Conservation (phyloP, 306 rosid genomes). For the Rosa chinensis region DNA sequence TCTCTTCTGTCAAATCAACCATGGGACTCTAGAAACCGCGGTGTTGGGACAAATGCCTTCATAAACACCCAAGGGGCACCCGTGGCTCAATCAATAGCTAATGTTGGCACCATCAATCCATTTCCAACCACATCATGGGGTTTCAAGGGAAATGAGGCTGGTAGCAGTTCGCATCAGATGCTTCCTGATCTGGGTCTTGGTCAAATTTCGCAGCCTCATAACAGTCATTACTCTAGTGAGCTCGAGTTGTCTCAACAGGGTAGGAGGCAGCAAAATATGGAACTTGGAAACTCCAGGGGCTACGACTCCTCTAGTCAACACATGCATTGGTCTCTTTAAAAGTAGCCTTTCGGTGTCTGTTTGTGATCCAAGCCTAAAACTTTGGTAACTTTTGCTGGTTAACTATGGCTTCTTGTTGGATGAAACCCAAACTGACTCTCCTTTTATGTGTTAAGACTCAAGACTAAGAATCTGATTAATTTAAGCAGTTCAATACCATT, state of each 20-base stretch:
- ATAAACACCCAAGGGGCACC: constrained; percentile 57
- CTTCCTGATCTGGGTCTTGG: constrained; percentile 63
- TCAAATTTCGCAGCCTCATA: constrained; percentile 58
- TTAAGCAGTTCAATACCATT: too few species aligned
- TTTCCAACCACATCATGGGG: constrained; percentile 60
- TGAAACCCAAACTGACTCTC: background rate
- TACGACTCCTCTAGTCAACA: constrained; percentile 52
- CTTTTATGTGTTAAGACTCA: background rate
- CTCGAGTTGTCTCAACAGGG: constrained; percentile 50
- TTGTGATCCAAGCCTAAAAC: constrained; percentile 7
- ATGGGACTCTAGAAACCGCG: constrained; percentile 72
- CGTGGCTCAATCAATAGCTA: constrained; percentile 51
- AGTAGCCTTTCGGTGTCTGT: constrained; percentile 17
- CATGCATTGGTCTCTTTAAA: constrained; percentile 73
- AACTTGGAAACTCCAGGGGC: constrained; percentile 49
- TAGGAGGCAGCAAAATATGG: constrained; percentile 81
- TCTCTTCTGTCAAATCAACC: constrained; percentile 99
- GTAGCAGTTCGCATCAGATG: constrained; percentile 44
- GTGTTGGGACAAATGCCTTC: constrained; percentile 53
- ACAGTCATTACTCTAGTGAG: constrained; percentile 47
- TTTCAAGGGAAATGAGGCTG: constrained; percentile 55
- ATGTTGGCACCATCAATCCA: constrained; percentile 44
- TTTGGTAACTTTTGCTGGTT: background rate
- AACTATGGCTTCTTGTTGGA: background rate
- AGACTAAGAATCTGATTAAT: background rate